Evolutionary conservation across 2,329 filamentous ascomycete genomes (phyloP), one percentile per base, ranked within the genome.

Genomic region (Apiospora rasikravindrae): DNA sequence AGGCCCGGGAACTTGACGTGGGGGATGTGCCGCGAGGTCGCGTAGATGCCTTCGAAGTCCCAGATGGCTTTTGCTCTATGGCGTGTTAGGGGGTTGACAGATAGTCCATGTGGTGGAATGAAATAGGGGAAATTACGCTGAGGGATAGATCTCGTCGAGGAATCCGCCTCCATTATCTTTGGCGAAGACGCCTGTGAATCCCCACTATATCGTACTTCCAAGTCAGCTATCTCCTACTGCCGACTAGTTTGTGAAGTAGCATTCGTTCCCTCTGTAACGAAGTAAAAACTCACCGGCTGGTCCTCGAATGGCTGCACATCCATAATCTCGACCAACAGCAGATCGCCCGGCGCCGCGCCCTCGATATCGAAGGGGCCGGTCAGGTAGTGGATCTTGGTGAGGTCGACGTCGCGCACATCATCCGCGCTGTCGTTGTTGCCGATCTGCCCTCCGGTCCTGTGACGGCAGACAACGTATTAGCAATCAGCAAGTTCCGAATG

Each of bases 261-360:
- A 19, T 19, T 37, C 37, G 8, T 37, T 37, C 37, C 37, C 37
- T 37, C 37, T 4, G 37, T 37, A 37, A 37, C 37, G 37, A 4
- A 4, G 37, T 37, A 37, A 8, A 8, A 8, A 37, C 68, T 49
- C n/a, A 69, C 68, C 0, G 94, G 94, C 72, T 92, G 90, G 42
- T 96, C 90, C 74, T 96, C 87, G 75, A 97, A 91, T 0, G 95
- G 95, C 83, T 98, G 94, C 0, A 98, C 94, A 78, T 98, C 95
- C 81, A 96, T 94, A 75, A 98, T 98, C 81, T 98, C 94, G 10
- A 98, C 93, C 0, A 97, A 84, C 0, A 97, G 87, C 0, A 97
- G 86, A 79, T 98, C 95, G 0, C 95, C 95, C 0, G 95, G 94
- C 81, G 95, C 90, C 0, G 94, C 94, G 0, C 90, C 91, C 79